phyloP scores from a whole-genome alignment of 2,329 filamentous ascomycete species.

The Cytospora schulzeri region DNA sequence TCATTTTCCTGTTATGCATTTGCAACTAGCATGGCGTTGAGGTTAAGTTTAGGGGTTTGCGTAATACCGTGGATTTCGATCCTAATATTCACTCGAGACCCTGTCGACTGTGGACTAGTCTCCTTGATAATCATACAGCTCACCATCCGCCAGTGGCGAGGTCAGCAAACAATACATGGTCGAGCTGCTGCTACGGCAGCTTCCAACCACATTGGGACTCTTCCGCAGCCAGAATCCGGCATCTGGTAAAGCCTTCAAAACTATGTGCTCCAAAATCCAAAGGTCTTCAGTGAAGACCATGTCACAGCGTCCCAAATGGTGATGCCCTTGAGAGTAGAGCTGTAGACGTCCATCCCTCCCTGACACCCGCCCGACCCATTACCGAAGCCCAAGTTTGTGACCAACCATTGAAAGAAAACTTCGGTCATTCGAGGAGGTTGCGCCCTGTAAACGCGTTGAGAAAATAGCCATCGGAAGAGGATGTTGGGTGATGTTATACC shows the following conservation, averaged over 20 bases:
- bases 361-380: not conserved
- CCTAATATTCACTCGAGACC: not conserved
- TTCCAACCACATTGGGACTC: not conserved
- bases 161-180: not conserved
- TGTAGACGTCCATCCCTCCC: not conserved
- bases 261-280: not conserved
- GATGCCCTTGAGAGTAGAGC: not conserved
- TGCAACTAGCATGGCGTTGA: conserved; percentile 10
- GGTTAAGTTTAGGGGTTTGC: conserved; percentile 1
- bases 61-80: not conserved
- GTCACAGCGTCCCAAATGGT: not conserved
- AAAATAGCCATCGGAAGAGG: conserved; percentile 2
- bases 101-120: not conserved
- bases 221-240: not conserved
- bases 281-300: not conserved
- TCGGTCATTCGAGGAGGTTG: conserved; percentile 4
- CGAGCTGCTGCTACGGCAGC: not conserved
- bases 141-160: not conserved
- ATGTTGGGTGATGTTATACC: conserved; percentile 18
- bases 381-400: conserved; percentile 21
- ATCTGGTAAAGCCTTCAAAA: not conserved
- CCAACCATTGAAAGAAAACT: conserved; percentile 25
- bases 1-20: not conserved
- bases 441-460: conserved; percentile 21
- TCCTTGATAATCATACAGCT: not conserved